Percentiles rank a stretch among this genome's conserved stretches.
Conservation (phyloP, 441 rosid genomes). For the Gossypium lobatum region DNA sequence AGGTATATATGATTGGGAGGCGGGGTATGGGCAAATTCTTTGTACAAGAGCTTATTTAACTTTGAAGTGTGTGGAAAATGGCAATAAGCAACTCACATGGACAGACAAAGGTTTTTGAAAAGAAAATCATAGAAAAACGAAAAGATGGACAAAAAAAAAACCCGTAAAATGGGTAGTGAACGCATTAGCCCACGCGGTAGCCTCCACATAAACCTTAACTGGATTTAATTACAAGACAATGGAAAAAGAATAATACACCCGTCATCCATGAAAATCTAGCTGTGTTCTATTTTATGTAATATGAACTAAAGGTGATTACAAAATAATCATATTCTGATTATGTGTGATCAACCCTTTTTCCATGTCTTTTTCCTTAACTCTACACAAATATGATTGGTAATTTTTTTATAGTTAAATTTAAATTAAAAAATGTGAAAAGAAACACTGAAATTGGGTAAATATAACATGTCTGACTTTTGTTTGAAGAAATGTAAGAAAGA, state of each 20-base stretch:
- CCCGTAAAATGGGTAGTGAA: neutral
- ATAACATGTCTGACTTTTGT: too few relatives aligned
- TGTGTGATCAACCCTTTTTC: neutral
- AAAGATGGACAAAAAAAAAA: neutral
- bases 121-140: neutral
- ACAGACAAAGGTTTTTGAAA: neutral
- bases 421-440: too few relatives aligned
- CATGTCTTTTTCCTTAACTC: too few relatives aligned
- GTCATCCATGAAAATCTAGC: slow-evolving; percentile 10
- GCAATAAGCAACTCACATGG: slow-evolving; percentile 7
- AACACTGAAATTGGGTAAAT: too few relatives aligned
- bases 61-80: slow-evolving; percentile 3
- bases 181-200: neutral
- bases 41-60: neutral
- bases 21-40: neutral
- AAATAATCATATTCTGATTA: neutral
- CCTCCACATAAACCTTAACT: slow-evolving; percentile 5
- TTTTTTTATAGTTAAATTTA: too few relatives aligned
- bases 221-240: neutral
- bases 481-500: too few relatives aligned
- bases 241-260: neutral
- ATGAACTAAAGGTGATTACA: neutral
- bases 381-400: too few relatives aligned
- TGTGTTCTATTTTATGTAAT: neutral
- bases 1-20: neutral